phyloP scores from a whole-genome alignment of 225 moss, liverwort and hornwort genomes.

The Straminergon stramineum region DNA sequence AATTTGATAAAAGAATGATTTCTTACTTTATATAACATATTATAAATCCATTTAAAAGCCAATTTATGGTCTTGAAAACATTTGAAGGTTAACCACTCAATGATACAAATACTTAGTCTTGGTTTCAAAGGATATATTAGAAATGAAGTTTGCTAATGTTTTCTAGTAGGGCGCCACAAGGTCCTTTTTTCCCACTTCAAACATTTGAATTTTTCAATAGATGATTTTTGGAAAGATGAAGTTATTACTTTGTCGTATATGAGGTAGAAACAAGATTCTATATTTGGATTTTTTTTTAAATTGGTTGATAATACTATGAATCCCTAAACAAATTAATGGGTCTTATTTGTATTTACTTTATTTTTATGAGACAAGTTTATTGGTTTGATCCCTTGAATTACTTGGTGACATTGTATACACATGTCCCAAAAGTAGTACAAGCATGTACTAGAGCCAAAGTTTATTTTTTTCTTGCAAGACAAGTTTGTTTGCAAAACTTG shows the following conservation, averaged over 20 bases:
- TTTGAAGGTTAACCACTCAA: background rate
- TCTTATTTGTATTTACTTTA: fast-evolving
- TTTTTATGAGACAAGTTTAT: background rate
- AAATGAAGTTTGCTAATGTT: background rate
- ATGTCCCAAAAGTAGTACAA: too few species aligned
- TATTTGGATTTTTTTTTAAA: background rate
- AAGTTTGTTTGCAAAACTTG: too few species aligned
- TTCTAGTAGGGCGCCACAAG: background rate
- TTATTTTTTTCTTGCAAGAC: too few species aligned
- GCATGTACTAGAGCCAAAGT: too few species aligned
- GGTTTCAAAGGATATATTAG: background rate
- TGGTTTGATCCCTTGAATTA: background rate
- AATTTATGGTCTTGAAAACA: background rate
- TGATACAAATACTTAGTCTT: fast-evolving
- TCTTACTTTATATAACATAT: background rate
- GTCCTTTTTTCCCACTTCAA: background rate
- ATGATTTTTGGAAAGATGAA: background rate
- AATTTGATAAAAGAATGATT: background rate
- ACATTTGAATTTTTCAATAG: background rate
- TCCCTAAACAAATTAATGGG: background rate
- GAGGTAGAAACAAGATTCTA: background rate
- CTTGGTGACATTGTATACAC: background rate
- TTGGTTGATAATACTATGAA: background rate
- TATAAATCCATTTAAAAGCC: background rate
- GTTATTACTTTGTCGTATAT: background rate